A percentile compares a stretch with the other conserved stretches of the same genome.
phyloP scores from a whole-genome alignment of 768 basidiomycete species.

The Tephrocybe sp. region DNA sequence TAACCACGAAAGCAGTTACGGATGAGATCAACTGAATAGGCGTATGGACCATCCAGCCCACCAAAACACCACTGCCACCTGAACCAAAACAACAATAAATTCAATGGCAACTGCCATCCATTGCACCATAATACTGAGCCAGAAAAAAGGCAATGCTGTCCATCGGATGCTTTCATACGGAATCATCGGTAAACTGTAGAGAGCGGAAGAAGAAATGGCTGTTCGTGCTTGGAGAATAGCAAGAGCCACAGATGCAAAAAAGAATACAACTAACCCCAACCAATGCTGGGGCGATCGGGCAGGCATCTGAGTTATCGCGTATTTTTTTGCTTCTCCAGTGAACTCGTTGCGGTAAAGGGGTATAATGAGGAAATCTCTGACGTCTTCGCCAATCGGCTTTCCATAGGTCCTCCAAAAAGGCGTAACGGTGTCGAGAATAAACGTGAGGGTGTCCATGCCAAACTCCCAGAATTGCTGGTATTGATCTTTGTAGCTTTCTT shows the following conservation, averaged over 20 bases:
- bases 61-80: conserved; percentile 62
- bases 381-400: conserved; percentile 76
- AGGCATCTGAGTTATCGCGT: conserved; percentile 57
- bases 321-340: conserved; percentile 71
- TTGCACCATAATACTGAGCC: conserved; percentile 60
- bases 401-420: conserved; percentile 83
- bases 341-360: conserved; percentile 84
- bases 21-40: conserved; percentile 34
- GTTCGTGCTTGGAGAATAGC: conserved; percentile 56
- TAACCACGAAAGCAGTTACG: conserved; percentile 5
- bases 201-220: conserved; percentile 50
- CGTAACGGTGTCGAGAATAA: conserved; percentile 72
- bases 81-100: conserved; percentile 50
- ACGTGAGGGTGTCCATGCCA: conserved; percentile 73
- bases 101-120: conserved; percentile 68
- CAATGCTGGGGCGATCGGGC: conserved; percentile 66
- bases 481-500: conserved; percentile 77
- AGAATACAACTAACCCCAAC: conserved; percentile 57
- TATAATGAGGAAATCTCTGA: conserved; percentile 78
- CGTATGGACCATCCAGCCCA: conserved; percentile 74
- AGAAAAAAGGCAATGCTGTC: conserved; percentile 61
- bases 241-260: conserved; percentile 42
- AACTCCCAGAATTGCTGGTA: conserved; percentile 83
- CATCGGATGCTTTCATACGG: conserved; percentile 61
- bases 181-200: conserved; percentile 58